Conservation (phyloP, 179 eudicot genomes). For the Sideroxylon spinosum region DNA sequence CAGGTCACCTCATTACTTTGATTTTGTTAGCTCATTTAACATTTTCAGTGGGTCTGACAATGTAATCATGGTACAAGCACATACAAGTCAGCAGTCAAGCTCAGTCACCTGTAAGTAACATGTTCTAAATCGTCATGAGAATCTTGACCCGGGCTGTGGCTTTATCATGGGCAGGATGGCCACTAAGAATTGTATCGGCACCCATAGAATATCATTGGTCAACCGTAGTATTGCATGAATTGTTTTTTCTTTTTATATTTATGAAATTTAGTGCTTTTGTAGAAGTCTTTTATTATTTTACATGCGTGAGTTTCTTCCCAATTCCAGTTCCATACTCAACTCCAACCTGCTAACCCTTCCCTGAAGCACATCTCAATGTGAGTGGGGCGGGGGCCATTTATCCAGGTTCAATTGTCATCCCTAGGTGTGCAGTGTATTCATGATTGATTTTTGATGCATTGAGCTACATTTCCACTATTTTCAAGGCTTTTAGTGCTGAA, state of each 20-base stretch:
- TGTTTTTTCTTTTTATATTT: not conserved
- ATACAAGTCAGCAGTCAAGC: not conserved
- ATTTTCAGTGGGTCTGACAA: not conserved
- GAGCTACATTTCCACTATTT: not conserved
- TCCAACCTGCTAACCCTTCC: no score
- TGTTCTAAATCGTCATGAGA: not conserved
- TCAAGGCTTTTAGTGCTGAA: not conserved
- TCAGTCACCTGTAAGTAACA: not conserved
- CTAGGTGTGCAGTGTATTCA: not conserved
- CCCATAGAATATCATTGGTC: not conserved
- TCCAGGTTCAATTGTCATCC: not conserved
- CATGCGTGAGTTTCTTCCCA: not conserved
- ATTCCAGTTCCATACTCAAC: not conserved
- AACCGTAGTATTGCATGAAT: not conserved
- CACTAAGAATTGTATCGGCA: not conserved
- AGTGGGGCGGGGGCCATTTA: not conserved
- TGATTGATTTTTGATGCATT: not conserved
- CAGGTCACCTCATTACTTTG: constrained; percentile 37
- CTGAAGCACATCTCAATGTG: no score
- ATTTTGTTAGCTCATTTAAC: constrained; percentile 1
- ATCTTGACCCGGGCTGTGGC: not conserved
- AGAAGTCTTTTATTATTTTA: not conserved
- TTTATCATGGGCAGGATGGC: not conserved
- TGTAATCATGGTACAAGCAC: not conserved
- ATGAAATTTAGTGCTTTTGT: not conserved